Evolutionary conservation across 208 protist genomes (phyloP).

Genomic region (Leishmania tropica): DNA sequence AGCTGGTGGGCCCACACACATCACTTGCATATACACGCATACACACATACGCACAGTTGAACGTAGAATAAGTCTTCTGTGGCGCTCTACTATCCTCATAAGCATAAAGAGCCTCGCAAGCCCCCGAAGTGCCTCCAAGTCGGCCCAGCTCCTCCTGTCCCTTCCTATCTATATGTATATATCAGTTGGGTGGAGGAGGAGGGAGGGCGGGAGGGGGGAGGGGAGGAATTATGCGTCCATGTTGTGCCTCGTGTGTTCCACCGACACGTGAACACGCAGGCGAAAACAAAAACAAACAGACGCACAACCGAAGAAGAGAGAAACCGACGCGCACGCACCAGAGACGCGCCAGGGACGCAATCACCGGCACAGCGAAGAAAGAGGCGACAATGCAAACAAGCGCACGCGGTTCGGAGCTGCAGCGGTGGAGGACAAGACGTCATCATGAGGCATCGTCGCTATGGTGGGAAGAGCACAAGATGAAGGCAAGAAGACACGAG

Average conservation of each 20-base stretch:
- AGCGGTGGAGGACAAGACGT: background rate
- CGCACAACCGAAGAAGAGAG: background rate
- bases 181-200: background rate
- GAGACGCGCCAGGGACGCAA: background rate
- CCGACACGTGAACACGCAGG: background rate
- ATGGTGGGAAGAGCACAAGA: background rate
- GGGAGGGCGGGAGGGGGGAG: no score
- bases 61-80: background rate
- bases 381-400: background rate
- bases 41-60: background rate
- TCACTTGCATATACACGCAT: background rate
- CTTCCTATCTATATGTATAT: background rate
- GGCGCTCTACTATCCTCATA: background rate
- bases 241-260: background rate
- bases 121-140: background rate
- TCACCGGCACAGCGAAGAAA: background rate
- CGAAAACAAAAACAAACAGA: background rate
- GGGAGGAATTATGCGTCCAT: background rate
- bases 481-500: background rate
- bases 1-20: background rate
- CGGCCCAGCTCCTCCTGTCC: background rate
- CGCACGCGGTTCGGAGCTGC: background rate
- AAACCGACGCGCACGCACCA: background rate
- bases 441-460: background rate
- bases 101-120: background rate